Conservation (phyloP, 805 yeast species). For the Yarrowia sp. region DNA sequence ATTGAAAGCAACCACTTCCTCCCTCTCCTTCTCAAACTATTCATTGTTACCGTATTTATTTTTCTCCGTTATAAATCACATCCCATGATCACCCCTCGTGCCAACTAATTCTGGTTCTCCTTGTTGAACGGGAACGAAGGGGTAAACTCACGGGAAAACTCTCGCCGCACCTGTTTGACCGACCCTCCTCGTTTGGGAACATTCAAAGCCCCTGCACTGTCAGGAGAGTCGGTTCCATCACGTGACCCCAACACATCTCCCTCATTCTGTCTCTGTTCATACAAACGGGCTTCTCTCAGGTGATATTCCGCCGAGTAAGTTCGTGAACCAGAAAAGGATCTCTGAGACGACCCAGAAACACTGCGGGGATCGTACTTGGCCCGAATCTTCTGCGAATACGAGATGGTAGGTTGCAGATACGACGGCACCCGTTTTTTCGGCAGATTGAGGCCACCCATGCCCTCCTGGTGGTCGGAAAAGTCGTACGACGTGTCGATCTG, state of each 20-base stretch:
- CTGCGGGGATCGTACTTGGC: constrained; percentile 12
- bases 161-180: background rate
- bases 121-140: constrained; percentile 7
- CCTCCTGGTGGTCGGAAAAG: constrained; percentile 10
- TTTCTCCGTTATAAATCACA: constrained; percentile 1
- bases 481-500: constrained; percentile 10
- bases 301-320: constrained; percentile 15
- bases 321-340: constrained; percentile 3
- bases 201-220: background rate
- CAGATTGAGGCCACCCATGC: background rate
- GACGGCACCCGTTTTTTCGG: constrained; percentile 23
- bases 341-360: constrained; percentile 15
- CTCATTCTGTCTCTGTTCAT: constrained; percentile 11
- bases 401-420: constrained; percentile 18
- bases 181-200: background rate
- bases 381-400: constrained; percentile 14
- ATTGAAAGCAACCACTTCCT: too few species aligned
- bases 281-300: constrained; percentile 6
- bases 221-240: background rate
- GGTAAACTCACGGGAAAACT: constrained; percentile 15
- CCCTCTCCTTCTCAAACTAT: too few species aligned
- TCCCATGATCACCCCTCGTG: too few species aligned
- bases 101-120: background rate
- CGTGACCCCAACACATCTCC: background rate
- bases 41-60: background rate